Conservation (phyloP, 352 stramenopile genomes). For the Phytophthora pistaciae region DNA sequence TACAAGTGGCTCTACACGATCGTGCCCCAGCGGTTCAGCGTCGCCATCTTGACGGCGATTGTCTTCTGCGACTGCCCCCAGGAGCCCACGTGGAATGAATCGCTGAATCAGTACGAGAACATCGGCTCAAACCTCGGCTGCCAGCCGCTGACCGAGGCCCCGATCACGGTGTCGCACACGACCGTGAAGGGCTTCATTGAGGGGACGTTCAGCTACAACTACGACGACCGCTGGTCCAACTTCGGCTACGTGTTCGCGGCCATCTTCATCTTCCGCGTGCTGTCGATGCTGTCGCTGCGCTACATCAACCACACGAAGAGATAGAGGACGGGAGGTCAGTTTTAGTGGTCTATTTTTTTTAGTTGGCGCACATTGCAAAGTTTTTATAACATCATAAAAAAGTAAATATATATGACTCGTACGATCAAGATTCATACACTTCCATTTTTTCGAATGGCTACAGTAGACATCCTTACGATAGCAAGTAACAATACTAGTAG, state of each 20-base stretch:
- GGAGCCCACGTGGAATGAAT: slow-evolving; percentile 19
- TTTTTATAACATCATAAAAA: no score
- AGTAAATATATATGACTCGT: no score
- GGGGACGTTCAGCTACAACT: slow-evolving; percentile 17
- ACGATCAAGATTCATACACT: no score
- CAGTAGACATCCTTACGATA: no score
- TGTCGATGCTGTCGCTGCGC: slow-evolving; percentile 19
- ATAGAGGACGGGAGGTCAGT: slow-evolving; percentile 4
- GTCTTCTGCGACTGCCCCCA: slow-evolving; percentile 19
- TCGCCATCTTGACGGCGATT: slow-evolving; percentile 10
- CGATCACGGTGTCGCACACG: slow-evolving; percentile 14
- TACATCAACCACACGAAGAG: slow-evolving; percentile 24
- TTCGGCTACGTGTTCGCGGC: slow-evolving; percentile 22
- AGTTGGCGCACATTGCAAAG: no score
- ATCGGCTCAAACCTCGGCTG: slow-evolving; percentile 14
- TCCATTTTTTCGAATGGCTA: no score
- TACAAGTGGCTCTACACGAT: slow-evolving; percentile 14
- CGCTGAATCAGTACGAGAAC: slow-evolving; percentile 15
- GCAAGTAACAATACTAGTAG: no score
- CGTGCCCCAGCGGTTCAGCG: slow-evolving; percentile 13
- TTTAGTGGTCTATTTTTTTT: no score
- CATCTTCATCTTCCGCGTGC: slow-evolving; percentile 15
- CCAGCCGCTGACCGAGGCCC: slow-evolving; percentile 7
- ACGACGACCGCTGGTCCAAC: slow-evolving; percentile 17
- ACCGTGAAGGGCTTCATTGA: slow-evolving; percentile 23